Base-by-base conservation (phyloP, 2,329 filamentous ascomycete genomes). In the Allantophomopsis lycopodina region DNA sequence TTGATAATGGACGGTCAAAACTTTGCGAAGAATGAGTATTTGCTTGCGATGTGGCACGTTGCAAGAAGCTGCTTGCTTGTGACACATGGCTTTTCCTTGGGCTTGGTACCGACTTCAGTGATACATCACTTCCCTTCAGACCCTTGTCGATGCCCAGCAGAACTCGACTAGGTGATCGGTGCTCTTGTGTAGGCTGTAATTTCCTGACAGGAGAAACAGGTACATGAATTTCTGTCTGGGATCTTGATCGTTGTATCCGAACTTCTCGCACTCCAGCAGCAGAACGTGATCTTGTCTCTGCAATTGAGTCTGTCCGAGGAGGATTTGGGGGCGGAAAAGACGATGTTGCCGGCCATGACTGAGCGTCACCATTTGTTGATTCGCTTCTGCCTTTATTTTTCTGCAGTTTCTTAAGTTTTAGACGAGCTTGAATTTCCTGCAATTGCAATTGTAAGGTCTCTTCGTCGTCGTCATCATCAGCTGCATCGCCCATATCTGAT, bases 131-230 rank as follows among this genome's bases (percentile, higher is more conserved):
- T 2, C 80, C 87, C 50, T 70, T 81, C 30, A 88, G 63, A 1
- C 86, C 87, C 56, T 94, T 93, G 60, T 94, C 88, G 45, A 96
- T 93, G 5, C 91, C 89, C 13, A 96, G 59, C 14, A 86, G 60
- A 12, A 91, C 73, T 44, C 88, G 71, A 39, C 81, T 81, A 1
- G 91, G 89, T 1, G 88, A 95, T 18, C 70, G 75, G 30, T 76
- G 78, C 12, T 73, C 64, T 13, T 63, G 53, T 2, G 66, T 55
- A 12, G 64, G 58, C 56, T 68, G 60, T 50, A 65, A 48, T 63
- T 75, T 58, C 62, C 69, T 79, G 4, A 89, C 82, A 1, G 87
- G 74, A 7, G 76, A 80, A 3, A 72, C 75, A 2, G 86, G 86
- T 12, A 96, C 82, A 57, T 94, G 76, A 2, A 94, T 61, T 23